Evolutionary conservation across 2,329 filamentous ascomycete genomes (phyloP).

Genomic region (Paracorniculantispora psalliotae): DNA sequence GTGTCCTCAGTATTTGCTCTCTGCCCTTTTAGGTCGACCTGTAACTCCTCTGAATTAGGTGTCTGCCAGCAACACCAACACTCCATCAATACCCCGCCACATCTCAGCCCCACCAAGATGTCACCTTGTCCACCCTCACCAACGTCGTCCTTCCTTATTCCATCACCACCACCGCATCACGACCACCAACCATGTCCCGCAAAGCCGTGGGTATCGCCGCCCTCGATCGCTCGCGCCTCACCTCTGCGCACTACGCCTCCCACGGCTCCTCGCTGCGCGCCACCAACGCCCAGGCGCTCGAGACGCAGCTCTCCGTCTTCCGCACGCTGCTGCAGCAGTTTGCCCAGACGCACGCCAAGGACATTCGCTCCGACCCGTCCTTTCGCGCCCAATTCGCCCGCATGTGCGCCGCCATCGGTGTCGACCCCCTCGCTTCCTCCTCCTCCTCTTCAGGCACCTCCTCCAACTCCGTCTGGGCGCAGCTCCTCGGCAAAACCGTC

Average conservation of each 20-base stretch:
- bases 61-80: background rate
- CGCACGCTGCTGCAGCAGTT: slow-evolving; percentile 94
- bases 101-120: slow-evolving; percentile 4
- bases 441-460: slow-evolving; percentile 32
- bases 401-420: slow-evolving; percentile 96
- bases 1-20: no score
- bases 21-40: no score
- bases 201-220: slow-evolving; percentile 87
- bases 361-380: slow-evolving; percentile 89
- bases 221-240: slow-evolving; percentile 79
- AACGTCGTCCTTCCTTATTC: background rate
- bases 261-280: slow-evolving; percentile 85
- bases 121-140: background rate
- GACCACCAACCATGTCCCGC: slow-evolving; percentile 31
- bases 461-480: slow-evolving; percentile 74
- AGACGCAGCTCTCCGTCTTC: slow-evolving; percentile 93
- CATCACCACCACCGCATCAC: background rate
- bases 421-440: slow-evolving; percentile 74
- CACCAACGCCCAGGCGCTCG: slow-evolving; percentile 77
- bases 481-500: slow-evolving; percentile 83
- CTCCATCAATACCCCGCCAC: background rate
- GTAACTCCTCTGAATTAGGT: no score
- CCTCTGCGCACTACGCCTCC: slow-evolving; percentile 81
- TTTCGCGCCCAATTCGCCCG: slow-evolving; percentile 97
- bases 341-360: slow-evolving; percentile 86